Evolutionary conservation across 371 early-diverging fungal species (phyloP), one percentile per base, ranked within the genome.

Genomic region (Circinella umbellata): DNA sequence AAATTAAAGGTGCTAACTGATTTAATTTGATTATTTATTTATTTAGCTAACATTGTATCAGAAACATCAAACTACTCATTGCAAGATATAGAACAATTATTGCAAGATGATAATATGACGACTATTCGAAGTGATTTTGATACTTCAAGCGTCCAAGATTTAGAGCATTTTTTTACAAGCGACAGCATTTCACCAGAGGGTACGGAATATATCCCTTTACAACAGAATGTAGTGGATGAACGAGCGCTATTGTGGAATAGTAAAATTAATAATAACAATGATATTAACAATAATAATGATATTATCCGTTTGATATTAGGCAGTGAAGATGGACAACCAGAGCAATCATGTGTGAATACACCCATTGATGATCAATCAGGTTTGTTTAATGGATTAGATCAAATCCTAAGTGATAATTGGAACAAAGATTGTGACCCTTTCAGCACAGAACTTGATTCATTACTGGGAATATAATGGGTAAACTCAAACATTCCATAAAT

Each of bases 391-490:
- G 57, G 57, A 13, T 34, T 57, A 5, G 57, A 57, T 57, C n/a
- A 57, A 17, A 34, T 57, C 18, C 27, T 57, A n/a, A 27, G 35
- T 34, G 35, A 18, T 18, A 13, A 11, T 3, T 57, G 20, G 20
- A 34, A 10, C 20, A 57, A 57, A 14, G 34, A 34, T 10, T 57
- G 57, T n/a, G 57, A 57, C 14, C 57, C 57, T 18, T 57, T 57
- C 27, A 57, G 57, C 27, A 57, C 57, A 7, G 57, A 57, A 57
- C 27, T 57, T 20, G 57, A 57, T 57, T 57, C 57, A 18, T 57
- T 57, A 34, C 34, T 57, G 0, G 57, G 57, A 18, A 27, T 57
- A 34, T 57, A 57, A 57, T 6, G 15, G 15, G 15, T 13, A 13
- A 6, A 0, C 3, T 34, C 5, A 11, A 14, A 34, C 6, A 57